Base-by-base conservation (phyloP, 2,329 filamentous ascomycete genomes). In the Aspergillus sp. region DNA sequence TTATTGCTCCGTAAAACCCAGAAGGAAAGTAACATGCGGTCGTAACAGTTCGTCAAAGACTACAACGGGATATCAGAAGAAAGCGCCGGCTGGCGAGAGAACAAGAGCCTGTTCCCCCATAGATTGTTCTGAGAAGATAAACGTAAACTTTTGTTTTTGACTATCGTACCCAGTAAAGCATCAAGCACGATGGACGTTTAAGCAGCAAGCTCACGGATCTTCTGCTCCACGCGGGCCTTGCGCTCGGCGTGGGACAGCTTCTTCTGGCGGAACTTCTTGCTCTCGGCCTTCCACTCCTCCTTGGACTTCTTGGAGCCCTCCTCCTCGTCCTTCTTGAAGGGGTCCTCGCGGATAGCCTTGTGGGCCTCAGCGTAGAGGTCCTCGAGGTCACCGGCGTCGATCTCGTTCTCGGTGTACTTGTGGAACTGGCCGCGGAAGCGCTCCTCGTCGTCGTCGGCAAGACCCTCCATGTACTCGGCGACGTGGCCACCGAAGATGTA, bases 381-480 rank as follows among this genome's bases (percentile, higher is more conserved):
- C 89, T 99, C 94, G 56, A 99, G 85, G 70, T 89, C 91, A 71
- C 97, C 94, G 61, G 94, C 92, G 83, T 97, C 93, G 64, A 99
- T 78, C 69, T 96, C 94, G 74, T 96, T 91, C 64, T 99, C 93
- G 67, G 96, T 88, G 86, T 99, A 99, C 81, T 94, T 88, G 78
- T 87, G 83, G 88, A 99, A 99, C 84, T 99, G 94, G 69, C 85
- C 87, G 85, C 93, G 93, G 90, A 91, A 99, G 76, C 94, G 92
- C 87, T 99, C 94, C 89, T 99, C 94, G 75, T 99, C 94, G 76
- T 99, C 94, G 71, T 99, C 94, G 80, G 94, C 94, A 63, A 99
- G 89, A 55, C 88, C 94, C 88, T 99, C 94, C 94, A 99, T 99
- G 88, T 99, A 99, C 87, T 99, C 94, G 67, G 93, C 92, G 63